Evolutionary conservation across 192 early-diverging fungal species (phyloP).

Genomic region (Coemansia reversa): DNA sequence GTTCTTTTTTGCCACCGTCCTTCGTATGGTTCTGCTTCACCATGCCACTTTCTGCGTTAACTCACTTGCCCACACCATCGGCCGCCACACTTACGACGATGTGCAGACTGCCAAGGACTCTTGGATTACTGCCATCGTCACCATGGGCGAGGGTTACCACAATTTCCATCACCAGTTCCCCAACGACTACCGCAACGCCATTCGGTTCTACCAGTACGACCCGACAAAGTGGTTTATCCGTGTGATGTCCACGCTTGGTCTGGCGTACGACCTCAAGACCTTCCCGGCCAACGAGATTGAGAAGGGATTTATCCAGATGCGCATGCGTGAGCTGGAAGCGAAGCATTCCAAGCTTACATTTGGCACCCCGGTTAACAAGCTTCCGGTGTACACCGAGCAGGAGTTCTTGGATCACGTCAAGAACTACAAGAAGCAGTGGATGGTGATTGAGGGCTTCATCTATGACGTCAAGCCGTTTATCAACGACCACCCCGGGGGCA

Average conservation of each 20-base stretch:
- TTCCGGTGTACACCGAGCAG: slow-evolving; percentile 69
- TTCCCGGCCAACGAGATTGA: slow-evolving; percentile 79
- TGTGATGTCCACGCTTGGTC: slow-evolving; percentile 57
- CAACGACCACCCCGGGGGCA: slow-evolving; percentile 87
- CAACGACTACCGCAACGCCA: slow-evolving; percentile 82
- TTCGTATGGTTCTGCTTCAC: slow-evolving; percentile 76
- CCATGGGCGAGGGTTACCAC: slow-evolving; percentile 81
- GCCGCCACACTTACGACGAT: slow-evolving; percentile 76
- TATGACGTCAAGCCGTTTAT: slow-evolving; percentile 83
- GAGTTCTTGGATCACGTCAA: slow-evolving; percentile 66
- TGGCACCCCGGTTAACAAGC: slow-evolving; percentile 66
- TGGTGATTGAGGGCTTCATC: slow-evolving; percentile 80
- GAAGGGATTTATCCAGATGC: slow-evolving; percentile 78
- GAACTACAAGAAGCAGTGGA: slow-evolving; percentile 68
- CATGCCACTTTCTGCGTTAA: slow-evolving; percentile 90
- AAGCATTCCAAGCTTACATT: slow-evolving; percentile 66
- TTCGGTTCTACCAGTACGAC: slow-evolving; percentile 74
- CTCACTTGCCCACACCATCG: slow-evolving; percentile 76
- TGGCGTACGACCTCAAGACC: slow-evolving; percentile 69
- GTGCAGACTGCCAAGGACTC: slow-evolving; percentile 80
- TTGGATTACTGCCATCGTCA: slow-evolving; percentile 75
- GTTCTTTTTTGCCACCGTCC: slow-evolving; percentile 72
- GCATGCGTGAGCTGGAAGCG: slow-evolving; percentile 69
- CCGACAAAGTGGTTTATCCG: slow-evolving; percentile 85
- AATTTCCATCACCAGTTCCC: slow-evolving; percentile 90